Percentiles rank a stretch among this genome's conserved stretches.
phyloP scores from a whole-genome alignment of 345 rosid genomes.

The Camelina sativa region DNA sequence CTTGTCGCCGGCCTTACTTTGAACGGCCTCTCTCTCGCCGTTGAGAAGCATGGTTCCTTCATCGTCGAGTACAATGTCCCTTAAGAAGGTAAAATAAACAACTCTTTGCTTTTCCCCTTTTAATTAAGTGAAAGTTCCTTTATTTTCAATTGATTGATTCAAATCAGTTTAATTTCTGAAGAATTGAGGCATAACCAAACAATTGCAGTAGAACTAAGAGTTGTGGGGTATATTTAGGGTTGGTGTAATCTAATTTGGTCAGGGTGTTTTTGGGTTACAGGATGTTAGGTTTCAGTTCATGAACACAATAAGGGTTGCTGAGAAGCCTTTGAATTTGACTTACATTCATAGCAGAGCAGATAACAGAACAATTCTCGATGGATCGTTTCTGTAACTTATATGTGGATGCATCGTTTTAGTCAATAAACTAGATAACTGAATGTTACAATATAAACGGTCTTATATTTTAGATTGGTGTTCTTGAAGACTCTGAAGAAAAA shows the following conservation, averaged over 20 bases:
- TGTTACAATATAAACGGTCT: too few relatives aligned
- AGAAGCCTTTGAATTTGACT: conserved; percentile 82
- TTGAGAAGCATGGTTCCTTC: conserved; percentile 91
- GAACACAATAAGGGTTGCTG: conserved; percentile 68
- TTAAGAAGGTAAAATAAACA: conserved; percentile 50
- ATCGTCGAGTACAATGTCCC: conserved; percentile 80
- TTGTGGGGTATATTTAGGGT: neutral
- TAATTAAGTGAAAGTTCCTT: conserved; percentile 1
- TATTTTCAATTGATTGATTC: neutral
- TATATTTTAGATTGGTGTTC: too few relatives aligned
- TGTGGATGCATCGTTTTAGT: too few relatives aligned
- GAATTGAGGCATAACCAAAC: neutral
- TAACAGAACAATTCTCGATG: conserved; percentile 70
- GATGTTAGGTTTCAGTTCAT: conserved; percentile 93
- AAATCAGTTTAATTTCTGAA: neutral
- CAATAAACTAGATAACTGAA: too few relatives aligned
- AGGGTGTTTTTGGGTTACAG: conserved; percentile 42
- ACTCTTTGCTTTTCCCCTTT: conserved; percentile 12
- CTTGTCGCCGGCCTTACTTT: conserved; percentile 76
- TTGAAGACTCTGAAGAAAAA: too few relatives aligned
- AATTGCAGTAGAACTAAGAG: neutral
- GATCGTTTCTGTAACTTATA: conserved; percentile 12
- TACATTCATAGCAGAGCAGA: conserved; percentile 75
- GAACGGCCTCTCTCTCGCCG: conserved; percentile 65
- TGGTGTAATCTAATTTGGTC: neutral